phyloP scores from a whole-genome alignment of 1,139 yeast species.

The Yamadazyma epiphylla region DNA sequence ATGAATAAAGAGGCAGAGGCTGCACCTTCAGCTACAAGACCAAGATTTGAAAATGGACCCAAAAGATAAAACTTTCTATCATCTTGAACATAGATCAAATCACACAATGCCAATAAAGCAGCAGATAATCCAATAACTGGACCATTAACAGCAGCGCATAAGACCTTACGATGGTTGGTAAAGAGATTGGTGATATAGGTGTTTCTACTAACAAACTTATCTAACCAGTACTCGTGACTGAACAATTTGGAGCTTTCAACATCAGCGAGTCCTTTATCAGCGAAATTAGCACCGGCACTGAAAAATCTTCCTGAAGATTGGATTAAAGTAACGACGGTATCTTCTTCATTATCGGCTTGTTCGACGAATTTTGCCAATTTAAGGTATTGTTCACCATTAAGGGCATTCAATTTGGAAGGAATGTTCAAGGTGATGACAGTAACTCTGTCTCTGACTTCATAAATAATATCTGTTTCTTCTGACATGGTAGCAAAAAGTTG shows the following conservation, averaged over 20 bases:
- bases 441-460: constrained; percentile 52
- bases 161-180: constrained; percentile 66
- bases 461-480: constrained; percentile 28
- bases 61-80: constrained; percentile 55
- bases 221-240: constrained; percentile 54
- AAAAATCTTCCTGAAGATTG: constrained; percentile 74
- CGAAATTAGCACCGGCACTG: constrained; percentile 82
- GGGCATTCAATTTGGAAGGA: constrained; percentile 64
- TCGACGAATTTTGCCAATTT: constrained; percentile 58
- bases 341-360: constrained; percentile 63
- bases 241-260: constrained; percentile 25
- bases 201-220: constrained; percentile 65
- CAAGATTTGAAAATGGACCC: constrained; percentile 80
- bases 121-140: constrained; percentile 83
- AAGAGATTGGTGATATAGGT: constrained; percentile 65
- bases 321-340: constrained; percentile 62
- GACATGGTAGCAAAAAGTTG: neutral
- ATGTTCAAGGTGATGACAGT: constrained; percentile 66
- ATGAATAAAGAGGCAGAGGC: constrained; percentile 64
- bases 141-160: constrained; percentile 78
- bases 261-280: constrained; percentile 22
- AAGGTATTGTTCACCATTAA: constrained; percentile 64
- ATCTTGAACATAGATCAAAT: constrained; percentile 67
- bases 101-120: constrained; percentile 72
- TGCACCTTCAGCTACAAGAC: constrained; percentile 83